phyloP scores from a whole-genome alignment of 768 basidiomycete species.

The Suillus lakei region DNA sequence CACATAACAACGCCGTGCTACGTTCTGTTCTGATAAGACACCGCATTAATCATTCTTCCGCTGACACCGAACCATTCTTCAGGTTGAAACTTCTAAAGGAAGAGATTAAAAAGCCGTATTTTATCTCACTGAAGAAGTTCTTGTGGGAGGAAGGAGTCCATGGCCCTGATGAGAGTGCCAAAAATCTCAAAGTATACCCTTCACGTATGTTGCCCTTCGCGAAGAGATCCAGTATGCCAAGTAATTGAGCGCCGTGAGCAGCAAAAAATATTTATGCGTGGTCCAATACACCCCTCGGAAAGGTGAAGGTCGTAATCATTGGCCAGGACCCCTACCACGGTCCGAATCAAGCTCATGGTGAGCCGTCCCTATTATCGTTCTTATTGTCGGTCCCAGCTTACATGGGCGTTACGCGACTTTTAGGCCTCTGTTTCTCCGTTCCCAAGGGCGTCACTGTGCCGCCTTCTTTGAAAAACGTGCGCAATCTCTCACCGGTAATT shows the following conservation, averaged over 20 bases:
- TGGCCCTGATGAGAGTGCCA: slow-evolving; percentile 51
- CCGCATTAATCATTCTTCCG: background rate
- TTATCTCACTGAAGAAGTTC: slow-evolving; percentile 70
- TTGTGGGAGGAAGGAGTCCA: slow-evolving; percentile 68
- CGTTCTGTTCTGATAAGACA: slow-evolving; percentile 5
- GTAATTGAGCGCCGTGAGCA: slow-evolving; percentile 33
- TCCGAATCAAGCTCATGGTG: slow-evolving; percentile 84
- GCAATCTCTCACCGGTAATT: slow-evolving; percentile 26
- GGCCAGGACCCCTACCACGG: slow-evolving; percentile 91
- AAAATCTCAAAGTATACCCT: slow-evolving; percentile 72
- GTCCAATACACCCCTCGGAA: slow-evolving; percentile 86
- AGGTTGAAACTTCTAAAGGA: slow-evolving; percentile 79
- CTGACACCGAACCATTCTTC: slow-evolving; percentile 15
- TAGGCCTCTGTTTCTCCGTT: slow-evolving; percentile 92
- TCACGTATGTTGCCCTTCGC: slow-evolving; percentile 50
- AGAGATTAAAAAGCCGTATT: slow-evolving; percentile 80
- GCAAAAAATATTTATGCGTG: slow-evolving; percentile 90
- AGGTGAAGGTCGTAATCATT: slow-evolving; percentile 87
- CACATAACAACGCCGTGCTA: background rate
- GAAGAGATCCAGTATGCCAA: slow-evolving; percentile 31
- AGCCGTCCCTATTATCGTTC: slow-evolving; percentile 22
- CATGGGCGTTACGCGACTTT: slow-evolving; percentile 15
- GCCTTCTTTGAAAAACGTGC: slow-evolving; percentile 82
- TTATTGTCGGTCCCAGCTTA: slow-evolving; percentile 12
- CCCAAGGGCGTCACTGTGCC: slow-evolving; percentile 74